A percentile compares a stretch with the other conserved stretches of the same genome.
Conservation (phyloP, 2,329 filamentous ascomycete genomes). For the Claviceps pazoutovae region DNA sequence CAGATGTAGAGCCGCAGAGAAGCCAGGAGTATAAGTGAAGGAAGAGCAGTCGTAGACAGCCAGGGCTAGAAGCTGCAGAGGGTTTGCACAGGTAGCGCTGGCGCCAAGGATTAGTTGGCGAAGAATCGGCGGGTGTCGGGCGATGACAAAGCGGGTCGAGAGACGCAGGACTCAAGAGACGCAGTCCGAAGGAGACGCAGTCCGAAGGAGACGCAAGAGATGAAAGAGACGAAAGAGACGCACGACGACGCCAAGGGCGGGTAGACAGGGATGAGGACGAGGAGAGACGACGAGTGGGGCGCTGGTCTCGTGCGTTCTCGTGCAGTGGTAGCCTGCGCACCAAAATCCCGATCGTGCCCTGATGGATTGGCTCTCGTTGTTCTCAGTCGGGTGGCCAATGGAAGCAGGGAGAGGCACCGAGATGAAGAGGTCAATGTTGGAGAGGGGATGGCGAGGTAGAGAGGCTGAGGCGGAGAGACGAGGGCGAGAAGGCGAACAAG, state of each 20-base stretch:
- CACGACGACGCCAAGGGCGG: not conserved
- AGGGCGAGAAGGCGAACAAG: not conserved
- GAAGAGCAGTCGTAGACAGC: not conserved
- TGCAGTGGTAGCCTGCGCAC: not conserved
- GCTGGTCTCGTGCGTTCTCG: not conserved
- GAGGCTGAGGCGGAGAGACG: not conserved
- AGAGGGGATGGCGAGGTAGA: not conserved
- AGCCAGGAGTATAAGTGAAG: not conserved
- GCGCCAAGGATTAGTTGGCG: not conserved
- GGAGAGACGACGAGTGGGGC: not conserved
- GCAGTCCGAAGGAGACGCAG: too few species aligned
- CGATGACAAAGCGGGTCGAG: slow-evolving; percentile 4
- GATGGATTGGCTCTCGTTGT: not conserved
- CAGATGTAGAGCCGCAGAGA: not conserved
- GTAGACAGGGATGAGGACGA: not conserved
- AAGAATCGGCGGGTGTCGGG: not conserved
- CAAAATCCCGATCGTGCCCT: not conserved
- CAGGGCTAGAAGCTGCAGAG: not conserved
- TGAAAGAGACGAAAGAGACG: too few species aligned
- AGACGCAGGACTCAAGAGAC: not conserved
- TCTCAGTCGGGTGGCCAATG: not conserved
- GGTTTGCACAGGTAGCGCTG: not conserved
- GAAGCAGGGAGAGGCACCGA: not conserved
- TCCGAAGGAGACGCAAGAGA: too few species aligned
- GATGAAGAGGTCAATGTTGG: not conserved